Conservation (phyloP, 352 stramenopile species). For the Pseudoperonospora humuli region DNA sequence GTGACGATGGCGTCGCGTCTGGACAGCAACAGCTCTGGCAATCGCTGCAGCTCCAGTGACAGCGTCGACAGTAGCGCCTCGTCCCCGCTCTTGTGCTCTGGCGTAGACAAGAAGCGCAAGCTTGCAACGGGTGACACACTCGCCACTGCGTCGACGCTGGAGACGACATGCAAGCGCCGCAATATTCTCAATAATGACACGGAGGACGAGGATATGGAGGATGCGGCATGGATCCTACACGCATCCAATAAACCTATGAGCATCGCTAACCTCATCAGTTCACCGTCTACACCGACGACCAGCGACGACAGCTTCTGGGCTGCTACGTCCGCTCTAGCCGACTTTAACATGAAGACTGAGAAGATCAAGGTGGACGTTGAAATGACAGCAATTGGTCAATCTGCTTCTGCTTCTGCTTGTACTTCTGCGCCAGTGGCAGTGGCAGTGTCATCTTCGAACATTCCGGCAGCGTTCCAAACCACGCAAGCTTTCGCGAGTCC, state of each 20-base stretch:
- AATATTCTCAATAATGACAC: conserved; percentile 19
- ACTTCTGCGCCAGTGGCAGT: background rate
- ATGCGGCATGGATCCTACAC: conserved; percentile 1
- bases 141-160: background rate
- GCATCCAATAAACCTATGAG: conserved; percentile 26
- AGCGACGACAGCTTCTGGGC: conserved; percentile 21
- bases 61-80: conserved; percentile 2
- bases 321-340: conserved; percentile 16
- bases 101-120: conserved; percentile 22
- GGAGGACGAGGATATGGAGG: conserved; percentile 14
- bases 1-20: conserved; percentile 16
- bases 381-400: conserved; percentile 1
- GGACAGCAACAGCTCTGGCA: conserved; percentile 9
- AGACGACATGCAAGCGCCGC: conserved; percentile 15
- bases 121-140: too few relatives aligned
- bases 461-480: conserved; percentile 33
- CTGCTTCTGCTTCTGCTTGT: too few relatives aligned
- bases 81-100: conserved; percentile 6
- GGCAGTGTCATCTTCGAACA: conserved; percentile 20
- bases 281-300: conserved; percentile 21
- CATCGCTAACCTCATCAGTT: conserved; percentile 34
- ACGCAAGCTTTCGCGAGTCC: conserved; percentile 39
- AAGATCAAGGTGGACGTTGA: conserved; percentile 11
- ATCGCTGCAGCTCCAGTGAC: conserved; percentile 12
- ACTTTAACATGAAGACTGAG: conserved; percentile 24